Percentiles rank a stretch among this genome's conserved stretches.
Evolutionary conservation across 2,329 filamentous ascomycete genomes (phyloP).

Genomic region (Fusarium sp.): DNA sequence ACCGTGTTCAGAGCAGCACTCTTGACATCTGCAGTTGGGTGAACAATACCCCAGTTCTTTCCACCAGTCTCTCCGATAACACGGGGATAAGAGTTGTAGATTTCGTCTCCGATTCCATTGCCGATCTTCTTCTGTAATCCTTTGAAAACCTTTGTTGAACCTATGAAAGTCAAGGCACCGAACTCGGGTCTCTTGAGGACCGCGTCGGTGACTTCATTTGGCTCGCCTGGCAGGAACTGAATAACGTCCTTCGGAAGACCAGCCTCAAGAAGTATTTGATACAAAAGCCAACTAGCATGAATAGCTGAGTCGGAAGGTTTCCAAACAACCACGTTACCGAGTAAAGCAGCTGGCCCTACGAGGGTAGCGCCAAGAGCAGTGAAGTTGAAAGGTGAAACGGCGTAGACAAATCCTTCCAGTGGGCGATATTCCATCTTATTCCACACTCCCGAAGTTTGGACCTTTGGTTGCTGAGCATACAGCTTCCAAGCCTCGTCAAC

Average conservation of each 20-base stretch:
- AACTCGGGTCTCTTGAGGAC: conserved; percentile 55
- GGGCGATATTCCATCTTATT: conserved; percentile 54
- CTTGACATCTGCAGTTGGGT: conserved; percentile 45
- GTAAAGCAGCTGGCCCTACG: conserved; percentile 52
- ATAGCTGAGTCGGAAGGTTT: conserved; percentile 55
- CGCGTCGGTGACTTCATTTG: conserved; percentile 52
- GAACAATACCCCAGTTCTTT: conserved; percentile 67
- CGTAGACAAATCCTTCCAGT: conserved; percentile 59
- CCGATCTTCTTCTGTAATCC: conserved; percentile 52
- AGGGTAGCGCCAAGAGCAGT: conserved; percentile 57
- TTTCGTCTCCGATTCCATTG: conserved; percentile 50
- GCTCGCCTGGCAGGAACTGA: conserved; percentile 57
- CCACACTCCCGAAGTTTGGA: conserved; percentile 28
- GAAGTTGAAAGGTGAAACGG: conserved; percentile 60
- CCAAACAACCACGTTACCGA: conserved; percentile 60
- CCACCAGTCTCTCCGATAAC: conserved; percentile 66
- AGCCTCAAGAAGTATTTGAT: conserved; percentile 58
- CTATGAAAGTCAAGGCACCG: conserved; percentile 55
- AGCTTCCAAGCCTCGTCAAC: conserved; percentile 39
- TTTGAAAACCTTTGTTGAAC: conserved; percentile 56
- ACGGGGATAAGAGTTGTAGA: conserved; percentile 55
- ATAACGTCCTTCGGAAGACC: conserved; percentile 56
- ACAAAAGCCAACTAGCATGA: conserved; percentile 53
- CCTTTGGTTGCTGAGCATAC: conserved; percentile 26
- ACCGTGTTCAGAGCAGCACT: conserved; percentile 36